Evolutionary conservation across 2,329 filamentous ascomycete genomes (phyloP).

Genomic region (Colletotrichum godetiae): DNA sequence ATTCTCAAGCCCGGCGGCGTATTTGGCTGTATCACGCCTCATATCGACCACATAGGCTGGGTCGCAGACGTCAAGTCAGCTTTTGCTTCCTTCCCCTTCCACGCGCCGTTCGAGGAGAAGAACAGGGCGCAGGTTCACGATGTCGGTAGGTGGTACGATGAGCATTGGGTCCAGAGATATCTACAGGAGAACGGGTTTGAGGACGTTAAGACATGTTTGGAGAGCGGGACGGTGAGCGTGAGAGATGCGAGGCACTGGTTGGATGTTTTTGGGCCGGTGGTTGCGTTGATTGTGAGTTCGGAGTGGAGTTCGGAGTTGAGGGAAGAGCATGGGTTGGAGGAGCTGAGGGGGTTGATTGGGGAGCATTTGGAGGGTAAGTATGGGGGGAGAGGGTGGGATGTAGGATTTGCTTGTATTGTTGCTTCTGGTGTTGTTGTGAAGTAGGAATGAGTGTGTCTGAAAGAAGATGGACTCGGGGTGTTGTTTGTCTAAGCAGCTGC

Average conservation of each 20-base stretch:
- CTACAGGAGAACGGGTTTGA: background rate
- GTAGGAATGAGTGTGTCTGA: background rate
- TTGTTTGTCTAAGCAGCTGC: rapidly evolving
- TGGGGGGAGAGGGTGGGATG: no score
- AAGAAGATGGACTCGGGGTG: background rate
- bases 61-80: background rate
- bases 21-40: constrained; percentile 3
- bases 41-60: background rate
- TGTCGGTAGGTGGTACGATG: background rate
- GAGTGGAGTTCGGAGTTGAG: background rate
- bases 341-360: background rate
- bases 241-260: background rate
- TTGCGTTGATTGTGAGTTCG: background rate
- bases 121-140: background rate
- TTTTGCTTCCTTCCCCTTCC: background rate
- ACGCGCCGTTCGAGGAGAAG: background rate
- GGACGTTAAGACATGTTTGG: background rate
- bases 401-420: constrained; percentile 23
- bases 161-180: background rate
- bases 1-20: constrained; percentile 1
- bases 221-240: background rate
- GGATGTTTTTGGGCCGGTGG: background rate
- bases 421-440: background rate
- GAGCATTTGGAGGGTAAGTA: background rate
- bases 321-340: background rate